Percentiles rank a stretch among this genome's conserved stretches.
phyloP scores from a whole-genome alignment of 2,329 filamentous ascomycete species.

The Lojkania enalia region DNA sequence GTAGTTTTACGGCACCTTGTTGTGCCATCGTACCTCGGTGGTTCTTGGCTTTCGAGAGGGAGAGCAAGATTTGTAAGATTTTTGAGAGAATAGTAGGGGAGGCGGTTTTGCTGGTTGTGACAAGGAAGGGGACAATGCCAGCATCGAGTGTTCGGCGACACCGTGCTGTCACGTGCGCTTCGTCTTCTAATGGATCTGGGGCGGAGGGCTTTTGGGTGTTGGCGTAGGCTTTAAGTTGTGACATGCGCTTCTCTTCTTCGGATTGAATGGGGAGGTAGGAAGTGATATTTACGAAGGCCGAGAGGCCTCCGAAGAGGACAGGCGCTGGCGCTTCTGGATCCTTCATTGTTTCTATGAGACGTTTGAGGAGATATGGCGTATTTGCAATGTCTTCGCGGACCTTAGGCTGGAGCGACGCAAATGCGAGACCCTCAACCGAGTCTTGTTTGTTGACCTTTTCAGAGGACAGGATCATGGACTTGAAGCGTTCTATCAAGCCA shows the following conservation, averaged over 20 bases:
- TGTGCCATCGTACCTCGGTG: slow-evolving; percentile 82
- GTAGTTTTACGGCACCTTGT: slow-evolving; percentile 86
- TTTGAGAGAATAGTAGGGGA: slow-evolving; percentile 72
- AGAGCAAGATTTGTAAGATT: slow-evolving; percentile 74
- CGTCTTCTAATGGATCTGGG: slow-evolving; percentile 71
- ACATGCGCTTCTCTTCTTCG: slow-evolving; percentile 91
- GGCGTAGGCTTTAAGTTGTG: slow-evolving; percentile 90
- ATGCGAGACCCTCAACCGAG: slow-evolving; percentile 88
- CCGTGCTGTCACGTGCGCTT: slow-evolving; percentile 72
- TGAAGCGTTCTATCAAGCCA: slow-evolving; percentile 60
- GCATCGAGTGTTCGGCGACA: slow-evolving; percentile 80
- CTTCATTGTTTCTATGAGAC: slow-evolving; percentile 65
- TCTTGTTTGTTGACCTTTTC: slow-evolving; percentile 64
- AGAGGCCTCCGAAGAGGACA: slow-evolving; percentile 81
- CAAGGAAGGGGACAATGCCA: slow-evolving; percentile 74
- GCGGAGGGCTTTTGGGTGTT: slow-evolving; percentile 70
- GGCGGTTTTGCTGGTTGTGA: slow-evolving; percentile 72
- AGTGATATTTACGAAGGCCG: slow-evolving; percentile 83
- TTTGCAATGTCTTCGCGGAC: slow-evolving; percentile 80
- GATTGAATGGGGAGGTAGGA: slow-evolving; percentile 75
- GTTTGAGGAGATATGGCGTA: slow-evolving; percentile 69
- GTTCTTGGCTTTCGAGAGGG: slow-evolving; percentile 73
- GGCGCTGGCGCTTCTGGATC: slow-evolving; percentile 51
- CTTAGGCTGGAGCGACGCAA: slow-evolving; percentile 81
- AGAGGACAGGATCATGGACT: slow-evolving; percentile 65